Conservation (phyloP, 116 monocot species). For the Zostera marina region DNA sequence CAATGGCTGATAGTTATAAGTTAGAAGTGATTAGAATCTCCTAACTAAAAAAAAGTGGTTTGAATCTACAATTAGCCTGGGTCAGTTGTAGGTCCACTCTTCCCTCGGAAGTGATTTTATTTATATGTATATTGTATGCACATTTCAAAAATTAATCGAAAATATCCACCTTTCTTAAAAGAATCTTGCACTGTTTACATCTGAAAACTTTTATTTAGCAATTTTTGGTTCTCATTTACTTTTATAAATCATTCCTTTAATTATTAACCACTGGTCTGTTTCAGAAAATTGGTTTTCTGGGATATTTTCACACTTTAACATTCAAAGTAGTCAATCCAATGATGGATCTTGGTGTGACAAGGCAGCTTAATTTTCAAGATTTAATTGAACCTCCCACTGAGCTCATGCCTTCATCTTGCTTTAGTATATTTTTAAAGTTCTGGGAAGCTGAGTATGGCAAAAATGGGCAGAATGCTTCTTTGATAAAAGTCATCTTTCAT, state of each 20-base stretch:
- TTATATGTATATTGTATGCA: too few relatives aligned
- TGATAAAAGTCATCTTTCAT: slow-evolving; percentile 43
- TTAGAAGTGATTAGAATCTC: too few relatives aligned
- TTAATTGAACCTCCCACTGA: slow-evolving; percentile 51
- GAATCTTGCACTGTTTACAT: neutral
- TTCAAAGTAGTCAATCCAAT: slow-evolving; percentile 57
- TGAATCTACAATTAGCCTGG: too few relatives aligned
- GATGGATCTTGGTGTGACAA: slow-evolving; percentile 57
- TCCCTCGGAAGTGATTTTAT: too few relatives aligned
- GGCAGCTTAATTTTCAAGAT: slow-evolving; percentile 78
- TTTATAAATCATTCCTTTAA: neutral
- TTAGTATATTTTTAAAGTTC: slow-evolving; percentile 27
- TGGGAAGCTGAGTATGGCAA: slow-evolving; percentile 47
- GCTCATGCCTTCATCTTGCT: slow-evolving; percentile 36
- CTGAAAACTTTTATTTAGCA: neutral
- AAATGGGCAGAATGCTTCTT: slow-evolving; percentile 15
- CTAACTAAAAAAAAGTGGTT: too few relatives aligned
- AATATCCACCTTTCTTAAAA: too few relatives aligned
- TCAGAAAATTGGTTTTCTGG: slow-evolving; percentile 1
- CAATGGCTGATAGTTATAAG: too few relatives aligned
- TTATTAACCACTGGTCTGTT: neutral
- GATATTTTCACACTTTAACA: slow-evolving; percentile 9
- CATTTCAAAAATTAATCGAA: too few relatives aligned
- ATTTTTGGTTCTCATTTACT: neutral
- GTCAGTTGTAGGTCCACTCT: too few relatives aligned